These are phyloP conservation scores for Plectranthus barbatus DNA, from an alignment of 257 asterid genomes.

Conservation along the genomic window DNA sequence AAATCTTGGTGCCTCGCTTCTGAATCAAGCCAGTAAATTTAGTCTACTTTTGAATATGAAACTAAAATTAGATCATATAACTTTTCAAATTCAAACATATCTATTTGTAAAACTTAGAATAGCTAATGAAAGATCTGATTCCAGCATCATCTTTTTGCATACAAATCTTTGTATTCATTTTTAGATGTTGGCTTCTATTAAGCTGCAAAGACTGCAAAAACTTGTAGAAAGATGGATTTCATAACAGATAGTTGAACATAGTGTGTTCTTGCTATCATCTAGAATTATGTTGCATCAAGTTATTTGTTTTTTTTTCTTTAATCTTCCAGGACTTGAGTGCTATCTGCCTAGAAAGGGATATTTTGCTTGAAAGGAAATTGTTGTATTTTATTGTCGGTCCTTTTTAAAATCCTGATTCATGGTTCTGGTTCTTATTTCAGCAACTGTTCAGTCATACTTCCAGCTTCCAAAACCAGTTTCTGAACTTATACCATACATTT, in stretches of 20 bases:
- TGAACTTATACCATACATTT: slow-evolving; percentile 51
- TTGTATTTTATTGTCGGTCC: neutral
- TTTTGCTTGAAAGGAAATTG: neutral
- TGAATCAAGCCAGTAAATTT: neutral
- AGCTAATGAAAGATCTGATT: neutral
- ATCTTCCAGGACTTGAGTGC: neutral
- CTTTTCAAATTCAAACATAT: neutral
- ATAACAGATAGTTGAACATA: neutral
- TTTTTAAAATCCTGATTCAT: neutral
- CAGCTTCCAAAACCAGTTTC: slow-evolving; percentile 57
- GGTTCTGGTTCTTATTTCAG: slow-evolving; percentile 42
- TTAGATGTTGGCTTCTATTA: neutral
- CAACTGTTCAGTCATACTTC: slow-evolving; percentile 68
- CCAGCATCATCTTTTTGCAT: neutral
- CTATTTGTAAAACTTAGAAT: neutral
- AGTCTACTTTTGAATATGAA: neutral
- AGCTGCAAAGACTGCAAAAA: neutral
- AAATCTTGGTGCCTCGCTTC: neutral
- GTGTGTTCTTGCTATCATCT: neutral
- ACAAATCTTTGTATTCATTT: neutral
- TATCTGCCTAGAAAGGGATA: too few species aligned
- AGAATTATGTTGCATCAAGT: neutral
- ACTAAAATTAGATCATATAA: neutral
- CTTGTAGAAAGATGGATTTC: neutral
- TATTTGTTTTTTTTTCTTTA: neutral